These are phyloP conservation scores for Thecaphora frezii DNA, from an alignment of 1,284 basidiomycete genomes.

Conservation along the genomic window DNA sequence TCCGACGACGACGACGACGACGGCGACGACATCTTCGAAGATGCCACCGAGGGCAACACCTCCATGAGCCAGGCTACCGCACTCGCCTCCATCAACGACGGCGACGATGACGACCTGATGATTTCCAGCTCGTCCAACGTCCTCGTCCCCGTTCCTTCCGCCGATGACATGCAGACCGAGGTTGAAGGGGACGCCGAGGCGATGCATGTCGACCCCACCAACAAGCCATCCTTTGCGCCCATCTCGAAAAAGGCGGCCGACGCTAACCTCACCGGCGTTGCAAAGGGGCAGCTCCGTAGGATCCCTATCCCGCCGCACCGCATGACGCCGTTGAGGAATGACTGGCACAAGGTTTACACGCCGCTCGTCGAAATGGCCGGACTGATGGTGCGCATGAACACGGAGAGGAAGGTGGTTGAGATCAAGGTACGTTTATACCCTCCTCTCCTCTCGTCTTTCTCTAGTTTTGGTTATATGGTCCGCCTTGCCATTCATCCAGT, in stretches of 20 bases:
- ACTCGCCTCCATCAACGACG: slow-evolving; percentile 6
- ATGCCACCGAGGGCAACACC: slow-evolving; percentile 9
- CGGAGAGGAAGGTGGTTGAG: slow-evolving; percentile 83
- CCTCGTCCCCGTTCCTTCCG: not conserved
- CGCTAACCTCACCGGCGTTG: slow-evolving; percentile 18
- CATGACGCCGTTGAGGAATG: slow-evolving; percentile 94
- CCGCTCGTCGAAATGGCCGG: slow-evolving; percentile 92
- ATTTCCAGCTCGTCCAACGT: slow-evolving; percentile 14
- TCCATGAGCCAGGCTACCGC: not conserved
- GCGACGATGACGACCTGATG: slow-evolving; percentile 38
- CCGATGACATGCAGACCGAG: not conserved
- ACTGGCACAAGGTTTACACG: slow-evolving; percentile 95
- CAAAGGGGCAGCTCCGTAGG: slow-evolving; percentile 48
- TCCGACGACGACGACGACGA: slow-evolving; percentile 31
- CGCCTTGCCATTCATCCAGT: no score
- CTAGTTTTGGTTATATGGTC: no score
- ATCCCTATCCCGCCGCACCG: slow-evolving; percentile 92
- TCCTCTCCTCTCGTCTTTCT: no score
- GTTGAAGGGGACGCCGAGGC: not conserved
- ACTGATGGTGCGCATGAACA: slow-evolving; percentile 95
- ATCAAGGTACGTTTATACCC: slow-evolving; percentile 83
- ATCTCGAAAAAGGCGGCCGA: slow-evolving; percentile 11
- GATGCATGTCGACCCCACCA: not conserved
- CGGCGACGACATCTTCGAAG: slow-evolving; percentile 17
- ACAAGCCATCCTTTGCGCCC: slow-evolving; percentile 19